Conservation (phyloP, 805 yeast species). For the Ogataea thermomethanolica region DNA sequence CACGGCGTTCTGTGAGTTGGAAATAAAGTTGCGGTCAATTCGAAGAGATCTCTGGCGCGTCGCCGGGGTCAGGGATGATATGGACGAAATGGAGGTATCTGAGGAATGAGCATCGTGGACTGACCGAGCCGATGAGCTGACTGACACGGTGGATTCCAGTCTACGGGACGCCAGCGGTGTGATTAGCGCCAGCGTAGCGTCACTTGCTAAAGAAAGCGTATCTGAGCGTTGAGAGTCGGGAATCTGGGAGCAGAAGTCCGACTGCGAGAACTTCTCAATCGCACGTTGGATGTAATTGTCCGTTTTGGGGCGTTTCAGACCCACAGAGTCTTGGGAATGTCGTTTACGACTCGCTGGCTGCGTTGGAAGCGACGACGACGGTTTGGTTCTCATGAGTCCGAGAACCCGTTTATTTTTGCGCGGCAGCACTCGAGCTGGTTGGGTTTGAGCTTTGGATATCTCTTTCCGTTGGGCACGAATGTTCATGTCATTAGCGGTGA, state of each 20-base stretch:
- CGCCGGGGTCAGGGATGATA: constrained; percentile 3
- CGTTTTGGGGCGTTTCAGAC: constrained; percentile 6
- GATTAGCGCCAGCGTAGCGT: constrained; percentile 9
- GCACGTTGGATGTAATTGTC: constrained; percentile 8
- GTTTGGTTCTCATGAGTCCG: constrained; percentile 16
- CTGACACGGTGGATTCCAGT: constrained; percentile 4
- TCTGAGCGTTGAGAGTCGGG: constrained; percentile 9
- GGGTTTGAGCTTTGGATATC: constrained; percentile 2
- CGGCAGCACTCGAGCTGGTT: constrained; percentile 1
- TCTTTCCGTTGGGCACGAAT: constrained; percentile 7
- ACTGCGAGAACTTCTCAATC: constrained; percentile 5
- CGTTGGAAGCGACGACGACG: constrained; percentile 6
- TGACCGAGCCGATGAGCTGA: constrained; percentile 8
- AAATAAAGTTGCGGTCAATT: constrained; percentile 5
- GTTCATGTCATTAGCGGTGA: constrained; percentile 16
- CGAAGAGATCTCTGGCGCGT: constrained; percentile 7
- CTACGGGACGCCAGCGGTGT: constrained; percentile 6
- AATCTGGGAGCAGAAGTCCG: not conserved
- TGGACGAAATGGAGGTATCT: constrained; percentile 7
- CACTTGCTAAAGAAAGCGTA: constrained; percentile 7
- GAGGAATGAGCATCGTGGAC: constrained; percentile 3
- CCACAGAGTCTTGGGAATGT: not conserved
- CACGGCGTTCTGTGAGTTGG: constrained; percentile 6
- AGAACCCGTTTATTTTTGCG: constrained; percentile 13
- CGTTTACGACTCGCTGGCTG: constrained; percentile 1